Conservation (phyloP, 148 eudicot species). For the Oxyria digyna region DNA sequence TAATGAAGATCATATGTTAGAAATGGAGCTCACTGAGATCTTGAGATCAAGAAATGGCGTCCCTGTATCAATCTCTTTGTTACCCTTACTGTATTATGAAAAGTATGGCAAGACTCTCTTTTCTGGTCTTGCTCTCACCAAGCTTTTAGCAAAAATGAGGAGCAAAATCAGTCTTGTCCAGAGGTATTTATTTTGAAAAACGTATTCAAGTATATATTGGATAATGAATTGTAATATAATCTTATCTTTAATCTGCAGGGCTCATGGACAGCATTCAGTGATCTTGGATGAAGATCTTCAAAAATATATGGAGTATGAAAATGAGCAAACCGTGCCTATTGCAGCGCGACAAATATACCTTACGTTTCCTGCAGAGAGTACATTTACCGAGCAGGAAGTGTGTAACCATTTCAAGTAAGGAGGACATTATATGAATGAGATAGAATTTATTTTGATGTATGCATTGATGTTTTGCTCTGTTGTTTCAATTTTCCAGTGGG, state of each 20-base stretch:
- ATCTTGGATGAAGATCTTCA: conserved; percentile 47
- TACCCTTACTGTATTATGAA: conserved; percentile 40
- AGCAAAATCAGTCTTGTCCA: conserved; percentile 33
- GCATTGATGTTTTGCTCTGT: not conserved
- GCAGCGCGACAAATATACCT: conserved; percentile 48
- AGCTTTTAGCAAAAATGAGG: conserved; percentile 38
- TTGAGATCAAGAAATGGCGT: conserved; percentile 31
- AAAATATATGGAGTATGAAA: conserved; percentile 23
- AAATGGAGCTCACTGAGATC: conserved; percentile 35
- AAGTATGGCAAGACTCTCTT: conserved; percentile 39
- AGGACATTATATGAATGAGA: conserved; percentile 5
- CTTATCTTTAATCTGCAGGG: conserved; percentile 17
- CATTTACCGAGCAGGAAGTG: conserved; percentile 50
- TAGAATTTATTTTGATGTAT: not conserved
- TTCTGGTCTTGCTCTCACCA: conserved; percentile 54
- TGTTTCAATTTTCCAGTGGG: conserved; percentile 19
- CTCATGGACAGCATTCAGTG: conserved; percentile 51
- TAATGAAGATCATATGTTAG: conserved; percentile 44
- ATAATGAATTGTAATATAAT: too few species aligned
- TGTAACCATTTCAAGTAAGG: conserved; percentile 36
- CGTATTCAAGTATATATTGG: too few species aligned
- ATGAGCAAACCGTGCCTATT: conserved; percentile 31
- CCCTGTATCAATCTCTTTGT: conserved; percentile 40
- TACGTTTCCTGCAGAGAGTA: conserved; percentile 59
- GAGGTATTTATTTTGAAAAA: conserved; percentile 31